Conservation (phyloP, 2,329 filamentous ascomycete genomes). For the Trematosphaeria pertusa region DNA sequence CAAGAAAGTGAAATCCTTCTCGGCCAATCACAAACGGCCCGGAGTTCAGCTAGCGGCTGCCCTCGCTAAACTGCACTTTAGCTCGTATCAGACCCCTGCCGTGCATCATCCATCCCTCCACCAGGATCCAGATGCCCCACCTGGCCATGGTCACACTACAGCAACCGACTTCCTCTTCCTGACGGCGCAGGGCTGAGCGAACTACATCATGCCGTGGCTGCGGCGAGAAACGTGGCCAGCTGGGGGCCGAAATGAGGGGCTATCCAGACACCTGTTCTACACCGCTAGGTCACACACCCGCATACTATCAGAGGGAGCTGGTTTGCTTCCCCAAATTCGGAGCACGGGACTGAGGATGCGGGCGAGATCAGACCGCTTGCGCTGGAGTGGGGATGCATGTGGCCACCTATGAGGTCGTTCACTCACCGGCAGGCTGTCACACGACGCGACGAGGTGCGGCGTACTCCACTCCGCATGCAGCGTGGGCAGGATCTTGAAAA, state of each 20-base stretch:
- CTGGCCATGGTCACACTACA: constrained; percentile 6
- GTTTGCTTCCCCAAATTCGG: too few relatives aligned
- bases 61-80: constrained; percentile 9
- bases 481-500: background rate
- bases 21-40: constrained; percentile 15
- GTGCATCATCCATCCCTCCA: constrained; percentile 7
- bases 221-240: background rate
- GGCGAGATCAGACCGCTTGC: constrained; percentile 4
- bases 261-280: too few relatives aligned
- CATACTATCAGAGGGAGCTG: too few relatives aligned
- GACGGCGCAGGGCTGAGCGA: background rate
- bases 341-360: constrained; percentile 8
- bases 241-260: background rate
- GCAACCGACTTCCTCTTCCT: background rate
- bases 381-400: too few relatives aligned
- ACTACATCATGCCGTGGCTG: background rate
- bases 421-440: too few relatives aligned
- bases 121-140: background rate
- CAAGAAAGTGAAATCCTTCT: constrained; percentile 4
- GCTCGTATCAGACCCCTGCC: constrained; percentile 8
- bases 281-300: too few relatives aligned
- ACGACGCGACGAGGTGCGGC: background rate
- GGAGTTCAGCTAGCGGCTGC: constrained; percentile 6
- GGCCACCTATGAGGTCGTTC: too few relatives aligned
- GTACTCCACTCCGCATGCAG: background rate